phyloP scores from a whole-genome alignment of 2,329 filamentous ascomycete genomes.

The Emergomyces orientalis region DNA sequence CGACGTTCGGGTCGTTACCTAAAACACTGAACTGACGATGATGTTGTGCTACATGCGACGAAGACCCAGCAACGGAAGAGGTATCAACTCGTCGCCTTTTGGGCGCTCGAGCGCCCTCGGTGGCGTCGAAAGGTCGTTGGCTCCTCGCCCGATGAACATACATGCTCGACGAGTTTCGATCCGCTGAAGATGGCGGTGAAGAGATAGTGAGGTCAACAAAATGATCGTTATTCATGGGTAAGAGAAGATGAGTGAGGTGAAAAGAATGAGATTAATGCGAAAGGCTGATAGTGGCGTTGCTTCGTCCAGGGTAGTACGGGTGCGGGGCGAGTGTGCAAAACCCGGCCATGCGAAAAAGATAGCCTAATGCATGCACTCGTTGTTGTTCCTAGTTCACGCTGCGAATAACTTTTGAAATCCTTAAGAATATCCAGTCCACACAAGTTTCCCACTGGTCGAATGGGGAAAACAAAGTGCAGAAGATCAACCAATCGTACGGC shows the following conservation, averaged over 20 bases:
- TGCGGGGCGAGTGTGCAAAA: neutral
- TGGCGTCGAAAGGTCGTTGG: neutral
- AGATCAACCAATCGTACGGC: neutral
- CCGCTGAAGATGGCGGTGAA: neutral
- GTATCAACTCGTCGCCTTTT: slow-evolving; percentile 6
- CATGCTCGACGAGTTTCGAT: neutral
- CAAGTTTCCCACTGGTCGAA: neutral
- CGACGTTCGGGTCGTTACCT: slow-evolving; percentile 23
- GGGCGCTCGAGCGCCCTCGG: neutral
- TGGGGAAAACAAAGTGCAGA: neutral
- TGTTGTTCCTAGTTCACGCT: neutral
- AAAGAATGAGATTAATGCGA: neutral
- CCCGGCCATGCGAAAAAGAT: neutral
- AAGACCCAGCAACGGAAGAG: neutral
- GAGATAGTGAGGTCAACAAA: slow-evolving; percentile 15
- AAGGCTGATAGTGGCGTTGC: neutral
- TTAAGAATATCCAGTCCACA: neutral
- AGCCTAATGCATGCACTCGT: neutral
- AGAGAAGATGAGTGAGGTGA: neutral
- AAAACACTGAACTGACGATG: neutral
- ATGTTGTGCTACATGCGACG: neutral
- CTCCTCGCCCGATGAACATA: slow-evolving; percentile 2
- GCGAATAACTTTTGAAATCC: neutral
- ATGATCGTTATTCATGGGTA: slow-evolving; percentile 9
- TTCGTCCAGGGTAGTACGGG: neutral